These are phyloP conservation scores for Reutealis trisperma DNA, from an alignment of 345 rosid species.

Conservation along the genomic window DNA sequence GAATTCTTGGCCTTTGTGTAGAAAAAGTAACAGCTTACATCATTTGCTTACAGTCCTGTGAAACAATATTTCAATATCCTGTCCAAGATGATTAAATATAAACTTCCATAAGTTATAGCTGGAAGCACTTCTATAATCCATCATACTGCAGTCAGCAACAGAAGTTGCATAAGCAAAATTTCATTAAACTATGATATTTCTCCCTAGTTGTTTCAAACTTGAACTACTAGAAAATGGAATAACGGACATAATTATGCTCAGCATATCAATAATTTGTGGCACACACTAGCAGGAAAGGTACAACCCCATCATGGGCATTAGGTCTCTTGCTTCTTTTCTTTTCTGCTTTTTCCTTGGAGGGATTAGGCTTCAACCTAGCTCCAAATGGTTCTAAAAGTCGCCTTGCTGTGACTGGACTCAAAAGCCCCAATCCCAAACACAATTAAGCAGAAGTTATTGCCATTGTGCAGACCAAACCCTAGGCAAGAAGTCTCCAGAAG, in stretches of 20 bases:
- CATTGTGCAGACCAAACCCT: neutral
- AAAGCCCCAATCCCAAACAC: conserved; percentile 2
- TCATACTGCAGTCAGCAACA: neutral
- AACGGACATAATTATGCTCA: neutral
- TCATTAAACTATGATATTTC: neutral
- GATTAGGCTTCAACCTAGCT: neutral
- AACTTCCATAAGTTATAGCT: neutral
- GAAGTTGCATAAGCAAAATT: neutral
- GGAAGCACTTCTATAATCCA: conserved; percentile 2
- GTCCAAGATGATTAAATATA: neutral
- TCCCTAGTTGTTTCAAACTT: neutral
- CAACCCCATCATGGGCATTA: neutral
- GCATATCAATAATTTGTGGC: neutral
- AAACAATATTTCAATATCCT: neutral
- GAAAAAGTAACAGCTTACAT: neutral
- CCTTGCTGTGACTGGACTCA: neutral
- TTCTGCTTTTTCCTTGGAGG: neutral
- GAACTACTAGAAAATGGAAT: neutral
- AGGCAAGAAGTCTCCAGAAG: neutral
- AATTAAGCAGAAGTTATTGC: neutral
- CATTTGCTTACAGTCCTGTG: conserved; percentile 1
- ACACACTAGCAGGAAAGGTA: neutral
- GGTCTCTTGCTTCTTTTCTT: neutral
- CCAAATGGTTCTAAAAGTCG: conserved; percentile 2
- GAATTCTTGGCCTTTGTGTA: neutral